These are phyloP conservation scores for Ambrosia trifida DNA, from an alignment of 129 eudicot genomes.

Conservation along the genomic window DNA sequence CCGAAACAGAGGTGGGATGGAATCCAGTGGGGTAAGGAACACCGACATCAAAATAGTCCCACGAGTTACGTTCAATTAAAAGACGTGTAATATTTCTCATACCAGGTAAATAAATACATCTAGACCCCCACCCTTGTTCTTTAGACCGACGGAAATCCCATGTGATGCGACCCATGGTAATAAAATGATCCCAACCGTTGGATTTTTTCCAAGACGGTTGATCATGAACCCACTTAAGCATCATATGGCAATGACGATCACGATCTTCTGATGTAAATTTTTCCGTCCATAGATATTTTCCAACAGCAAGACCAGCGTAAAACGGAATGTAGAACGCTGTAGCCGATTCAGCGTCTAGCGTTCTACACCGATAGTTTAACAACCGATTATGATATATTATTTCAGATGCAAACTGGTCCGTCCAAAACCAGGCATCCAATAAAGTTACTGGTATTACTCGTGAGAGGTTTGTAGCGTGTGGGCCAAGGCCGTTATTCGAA, in stretches of 20 bases:
- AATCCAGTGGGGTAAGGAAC: slow-evolving; percentile 98
- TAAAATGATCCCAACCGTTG: slow-evolving; percentile 6
- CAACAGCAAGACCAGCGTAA: slow-evolving; percentile 88
- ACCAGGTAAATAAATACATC: slow-evolving; percentile 64
- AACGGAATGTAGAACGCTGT: slow-evolving; percentile 81
- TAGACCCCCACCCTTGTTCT: slow-evolving; percentile 73
- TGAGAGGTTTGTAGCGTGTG: slow-evolving; percentile 40
- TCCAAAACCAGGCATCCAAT: slow-evolving; percentile 72
- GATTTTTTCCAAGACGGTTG: slow-evolving; percentile 33
- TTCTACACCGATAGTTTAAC: slow-evolving; percentile 65
- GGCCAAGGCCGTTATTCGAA: slow-evolving; percentile 70
- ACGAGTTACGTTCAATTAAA: slow-evolving; percentile 78
- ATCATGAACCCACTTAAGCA: slow-evolving; percentile 62
- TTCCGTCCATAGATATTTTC: slow-evolving; percentile 58
- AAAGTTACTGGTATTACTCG: slow-evolving; percentile 49
- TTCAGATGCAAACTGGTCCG: slow-evolving; percentile 86
- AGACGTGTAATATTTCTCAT: slow-evolving; percentile 87
- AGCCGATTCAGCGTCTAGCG: slow-evolving; percentile 63
- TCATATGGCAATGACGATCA: slow-evolving; percentile 61
- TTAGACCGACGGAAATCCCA: slow-evolving; percentile 92
- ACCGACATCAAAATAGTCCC: slow-evolving; percentile 95
- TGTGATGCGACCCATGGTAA: slow-evolving; percentile 78
- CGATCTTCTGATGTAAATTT: slow-evolving; percentile 51
- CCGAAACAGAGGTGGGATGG: slow-evolving; percentile 66
- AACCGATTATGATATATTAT: slow-evolving; percentile 68